A percentile compares a stretch with the other conserved stretches of the same genome.
These are phyloP conservation scores for Rhodotorula sp. DNA, from an alignment of 1,284 basidiomycete genomes.

Conservation along the genomic window DNA sequence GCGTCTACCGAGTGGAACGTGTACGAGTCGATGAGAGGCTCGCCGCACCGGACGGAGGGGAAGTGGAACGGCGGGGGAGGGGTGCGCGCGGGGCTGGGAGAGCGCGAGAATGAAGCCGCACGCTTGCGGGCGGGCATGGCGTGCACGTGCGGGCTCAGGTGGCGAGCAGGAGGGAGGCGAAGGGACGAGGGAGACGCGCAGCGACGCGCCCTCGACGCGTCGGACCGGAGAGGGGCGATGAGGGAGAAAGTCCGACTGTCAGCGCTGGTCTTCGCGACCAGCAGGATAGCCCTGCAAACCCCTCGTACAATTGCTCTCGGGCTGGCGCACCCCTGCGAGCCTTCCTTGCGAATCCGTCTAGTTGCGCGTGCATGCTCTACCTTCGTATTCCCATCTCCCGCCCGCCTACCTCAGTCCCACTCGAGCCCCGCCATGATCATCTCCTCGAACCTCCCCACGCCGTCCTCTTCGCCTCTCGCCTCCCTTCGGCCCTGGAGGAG, in stretches of 20 bases:
- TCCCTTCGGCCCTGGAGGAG: constrained; percentile 62
- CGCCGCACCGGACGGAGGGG: constrained; percentile 32
- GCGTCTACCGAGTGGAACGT: constrained; percentile 60
- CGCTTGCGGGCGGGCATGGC: constrained; percentile 14
- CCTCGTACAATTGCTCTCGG: too few species aligned
- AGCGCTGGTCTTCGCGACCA: too few species aligned
- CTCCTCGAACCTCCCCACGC: constrained; percentile 63
- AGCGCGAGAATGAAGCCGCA: constrained; percentile 1
- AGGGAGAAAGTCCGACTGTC: too few species aligned
- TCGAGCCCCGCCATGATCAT: constrained; percentile 56
- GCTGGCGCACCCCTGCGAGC: too few species aligned
- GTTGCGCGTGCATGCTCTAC: background rate
- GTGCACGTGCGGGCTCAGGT: fast-evolving
- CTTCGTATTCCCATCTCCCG: background rate
- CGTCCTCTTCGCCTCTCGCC: constrained; percentile 58
- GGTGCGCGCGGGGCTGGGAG: background rate
- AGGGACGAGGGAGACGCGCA: background rate
- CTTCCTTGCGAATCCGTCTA: background rate
- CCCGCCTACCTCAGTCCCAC: constrained; percentile 13
- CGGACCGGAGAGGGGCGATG: too few species aligned
- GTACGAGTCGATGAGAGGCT: constrained; percentile 67
- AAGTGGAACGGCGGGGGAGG: constrained; percentile 12
- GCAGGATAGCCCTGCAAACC: too few species aligned
- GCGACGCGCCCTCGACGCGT: too few species aligned
- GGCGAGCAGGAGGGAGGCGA: background rate